phyloP scores from a whole-genome alignment of 306 rosid genomes.

The Cucumis melo region DNA sequence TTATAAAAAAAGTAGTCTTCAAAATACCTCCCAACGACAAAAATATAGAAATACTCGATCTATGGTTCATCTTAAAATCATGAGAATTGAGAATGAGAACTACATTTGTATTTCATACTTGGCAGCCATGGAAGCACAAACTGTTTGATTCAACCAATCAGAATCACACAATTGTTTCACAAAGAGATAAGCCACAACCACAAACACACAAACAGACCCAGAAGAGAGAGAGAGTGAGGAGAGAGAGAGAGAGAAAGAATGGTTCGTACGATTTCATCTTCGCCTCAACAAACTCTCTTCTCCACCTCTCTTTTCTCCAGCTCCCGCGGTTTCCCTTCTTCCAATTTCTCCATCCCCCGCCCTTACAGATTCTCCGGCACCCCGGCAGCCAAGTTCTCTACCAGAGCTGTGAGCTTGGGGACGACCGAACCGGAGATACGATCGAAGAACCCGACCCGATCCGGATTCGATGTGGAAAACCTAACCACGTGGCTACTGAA shows the following conservation, averaged over 20 bases:
- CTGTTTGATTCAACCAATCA: background rate
- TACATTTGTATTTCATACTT: too few species aligned
- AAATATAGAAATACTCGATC: too few species aligned
- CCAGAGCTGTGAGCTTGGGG: constrained; percentile 3
- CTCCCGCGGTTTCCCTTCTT: constrained; percentile 5
- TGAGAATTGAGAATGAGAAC: too few species aligned
- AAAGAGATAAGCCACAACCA: constrained; percentile 1
- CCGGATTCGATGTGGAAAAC: constrained; percentile 11
- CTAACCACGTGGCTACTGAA: constrained; percentile 27
- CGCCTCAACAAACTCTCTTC: constrained; percentile 13
- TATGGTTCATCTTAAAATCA: too few species aligned
- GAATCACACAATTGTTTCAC: constrained; percentile 2
- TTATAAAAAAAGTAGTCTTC: too few species aligned
- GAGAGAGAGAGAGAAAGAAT: background rate
- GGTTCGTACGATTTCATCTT: constrained; percentile 9
- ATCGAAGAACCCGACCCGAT: background rate
- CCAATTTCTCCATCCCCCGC: background rate
- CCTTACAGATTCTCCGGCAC: background rate
- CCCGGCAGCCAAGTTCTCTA: background rate
- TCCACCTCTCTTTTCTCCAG: constrained; percentile 4
- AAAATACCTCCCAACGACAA: too few species aligned
- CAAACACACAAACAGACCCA: background rate
- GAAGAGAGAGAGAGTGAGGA: background rate
- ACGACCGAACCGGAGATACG: background rate
- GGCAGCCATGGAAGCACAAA: background rate